Base-by-base conservation (phyloP, 75 land plant species). In the Isoetes taiwanensis region DNA sequence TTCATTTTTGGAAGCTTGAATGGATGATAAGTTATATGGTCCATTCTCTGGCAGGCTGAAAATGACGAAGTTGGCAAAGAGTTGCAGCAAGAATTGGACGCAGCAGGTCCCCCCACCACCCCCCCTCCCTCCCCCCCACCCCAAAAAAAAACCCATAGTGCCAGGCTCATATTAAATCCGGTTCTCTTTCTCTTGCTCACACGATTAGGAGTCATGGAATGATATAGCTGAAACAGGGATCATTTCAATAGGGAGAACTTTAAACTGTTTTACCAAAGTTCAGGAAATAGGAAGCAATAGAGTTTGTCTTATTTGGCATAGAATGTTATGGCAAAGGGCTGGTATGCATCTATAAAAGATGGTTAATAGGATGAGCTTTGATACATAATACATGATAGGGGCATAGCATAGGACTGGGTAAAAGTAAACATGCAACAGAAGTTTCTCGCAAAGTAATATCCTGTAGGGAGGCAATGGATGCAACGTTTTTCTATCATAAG, bases 61-160 rank as follows among this genome's bases (percentile, higher is more conserved):
- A 90, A 86, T 71, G 91, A 86, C 60, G 76, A 73, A 20, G 71
- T 90, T 1, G 91, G 91, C 4, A 70, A 75, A 52, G 87, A 90
- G 65, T 74, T 90, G 25, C 86, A 85, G 29, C 66, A 58, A 62
- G 82, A 90, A 61, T 40, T 90, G 19, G 87, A 86, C 63, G 78
- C 84, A 58, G 87, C 87, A 58, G 97, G 94, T 87, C 21, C 38
- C 9, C 38, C 14, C 9, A 9, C 14, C 11, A 37, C 14, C 9
- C 14, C 14, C 14, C n/a, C n/a, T n/a, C n/a, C n/a, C n/a, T n/a
- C n/a, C n/a, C n/a, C n/a, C n/a, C n/a, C n/a, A n/a, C n/a, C 38
- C 14, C 38, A 6, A 6, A 46, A n/a, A 6, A 6, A 46, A 6
- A 46, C 50, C 16, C 16, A 46, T n/a, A n/a, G n/a, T n/a, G n/a